These are phyloP conservation scores for Zopfia rhizophila DNA, from an alignment of 2,329 filamentous ascomycete species.

Conservation along the genomic window DNA sequence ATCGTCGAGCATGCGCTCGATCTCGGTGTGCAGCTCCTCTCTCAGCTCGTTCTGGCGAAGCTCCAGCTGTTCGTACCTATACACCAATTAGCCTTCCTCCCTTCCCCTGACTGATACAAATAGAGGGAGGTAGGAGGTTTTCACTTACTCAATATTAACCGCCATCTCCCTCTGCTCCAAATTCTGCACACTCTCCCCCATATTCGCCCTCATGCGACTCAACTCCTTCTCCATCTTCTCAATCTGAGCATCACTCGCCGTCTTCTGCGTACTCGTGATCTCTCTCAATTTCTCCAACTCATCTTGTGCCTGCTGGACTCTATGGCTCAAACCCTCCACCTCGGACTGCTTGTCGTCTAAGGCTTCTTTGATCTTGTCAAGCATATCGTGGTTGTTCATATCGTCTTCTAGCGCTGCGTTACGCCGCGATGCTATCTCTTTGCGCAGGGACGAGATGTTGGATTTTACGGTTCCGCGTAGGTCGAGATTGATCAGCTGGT, in stretches of 20 bases:
- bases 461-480: constrained; percentile 84
- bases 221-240: constrained; percentile 99
- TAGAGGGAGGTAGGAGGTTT: neutral
- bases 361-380: constrained; percentile 94
- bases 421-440: constrained; percentile 91
- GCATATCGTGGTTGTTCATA: constrained; percentile 91
- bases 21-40: constrained; percentile 98
- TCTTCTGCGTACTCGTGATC: constrained; percentile 84
- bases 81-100: neutral
- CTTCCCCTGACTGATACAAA: neutral
- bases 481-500: constrained; percentile 88
- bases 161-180: constrained; percentile 97
- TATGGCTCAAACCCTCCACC: constrained; percentile 89
- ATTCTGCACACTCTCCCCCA: constrained; percentile 87
- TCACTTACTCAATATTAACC: constrained; percentile 91
- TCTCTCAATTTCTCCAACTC: constrained; percentile 96
- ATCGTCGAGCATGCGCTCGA: constrained; percentile 95
- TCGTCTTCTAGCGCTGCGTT: constrained; percentile 86
- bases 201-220: constrained; percentile 85
- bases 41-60: constrained; percentile 82
- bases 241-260: constrained; percentile 90
- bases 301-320: constrained; percentile 86
- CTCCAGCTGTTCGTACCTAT: constrained; percentile 90
- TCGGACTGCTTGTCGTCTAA: constrained; percentile 96
- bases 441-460: constrained; percentile 80